Percentiles rank a stretch among this genome's conserved stretches.
Conservation (phyloP, 805 yeast genomes). For the Citeromyces matritensis region DNA sequence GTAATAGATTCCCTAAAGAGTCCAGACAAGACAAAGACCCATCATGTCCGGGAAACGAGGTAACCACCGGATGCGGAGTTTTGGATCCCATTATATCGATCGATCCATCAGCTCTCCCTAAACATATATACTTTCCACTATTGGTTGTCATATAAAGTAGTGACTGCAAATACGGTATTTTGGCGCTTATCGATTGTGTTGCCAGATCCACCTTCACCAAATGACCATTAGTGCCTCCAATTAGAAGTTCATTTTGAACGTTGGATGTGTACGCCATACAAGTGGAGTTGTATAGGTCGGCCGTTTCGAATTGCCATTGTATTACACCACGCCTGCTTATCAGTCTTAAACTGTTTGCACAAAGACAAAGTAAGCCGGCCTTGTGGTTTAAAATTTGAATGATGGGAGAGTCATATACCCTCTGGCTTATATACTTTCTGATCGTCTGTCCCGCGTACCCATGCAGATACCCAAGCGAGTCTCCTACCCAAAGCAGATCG, state of each 20-base stretch:
- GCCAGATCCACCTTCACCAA: conserved; percentile 26
- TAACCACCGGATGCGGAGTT: conserved; percentile 25
- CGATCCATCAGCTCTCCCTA: conserved; percentile 46
- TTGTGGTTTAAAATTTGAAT: conserved; percentile 36
- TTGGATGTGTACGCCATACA: conserved; percentile 25
- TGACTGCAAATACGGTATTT: conserved; percentile 24
- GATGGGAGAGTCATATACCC: conserved; percentile 34
- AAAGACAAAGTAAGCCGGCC: conserved; percentile 43
- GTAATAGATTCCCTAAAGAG: conserved; percentile 46
- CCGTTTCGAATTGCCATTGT: conserved; percentile 14
- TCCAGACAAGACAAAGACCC: conserved; percentile 51
- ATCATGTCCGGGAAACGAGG: conserved; percentile 43
- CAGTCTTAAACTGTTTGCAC: conserved; percentile 32
- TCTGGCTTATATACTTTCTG: conserved; percentile 40
- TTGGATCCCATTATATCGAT: conserved; percentile 51
- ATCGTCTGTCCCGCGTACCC: conserved; percentile 29
- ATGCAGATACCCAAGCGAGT: conserved; percentile 34
- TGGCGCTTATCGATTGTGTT: conserved; percentile 18
- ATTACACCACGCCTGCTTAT: conserved; percentile 44
- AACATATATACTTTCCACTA: conserved; percentile 30
- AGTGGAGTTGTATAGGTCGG: conserved; percentile 12
- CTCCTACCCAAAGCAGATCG: conserved; percentile 81
- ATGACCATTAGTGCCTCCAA: conserved; percentile 21
- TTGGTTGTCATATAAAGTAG: conserved; percentile 32
- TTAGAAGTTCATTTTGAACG: conserved; percentile 25